Percentiles rank a stretch among this genome's conserved stretches.
phyloP scores from a whole-genome alignment of 345 rosid genomes.

The Euphorbia peplus region DNA sequence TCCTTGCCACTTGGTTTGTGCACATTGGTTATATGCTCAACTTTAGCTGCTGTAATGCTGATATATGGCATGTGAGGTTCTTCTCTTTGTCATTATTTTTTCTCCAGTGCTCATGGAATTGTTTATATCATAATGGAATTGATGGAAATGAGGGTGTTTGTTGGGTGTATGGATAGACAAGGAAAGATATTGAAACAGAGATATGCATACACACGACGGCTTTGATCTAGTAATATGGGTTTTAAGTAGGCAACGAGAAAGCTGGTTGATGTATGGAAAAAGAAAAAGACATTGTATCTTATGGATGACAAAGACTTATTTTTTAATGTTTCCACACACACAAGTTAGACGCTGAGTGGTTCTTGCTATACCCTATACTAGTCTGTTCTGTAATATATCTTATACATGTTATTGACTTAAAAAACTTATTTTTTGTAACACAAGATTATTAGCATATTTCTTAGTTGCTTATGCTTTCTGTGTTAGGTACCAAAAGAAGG shows the following conservation, averaged over 20 bases:
- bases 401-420: not conserved
- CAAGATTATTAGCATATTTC: constrained; percentile 13
- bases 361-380: too few species aligned
- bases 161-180: constrained; percentile 1
- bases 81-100: constrained; percentile 9
- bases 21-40: constrained; percentile 70
- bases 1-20: constrained; percentile 83
- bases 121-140: constrained; percentile 2
- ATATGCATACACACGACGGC: constrained; percentile 2
- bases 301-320: not conserved
- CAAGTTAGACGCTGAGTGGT: constrained; percentile 8
- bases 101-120: constrained; percentile 6
- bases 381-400: not conserved
- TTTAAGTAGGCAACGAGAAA: not conserved
- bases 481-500: constrained; percentile 93
- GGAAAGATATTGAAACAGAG: not conserved
- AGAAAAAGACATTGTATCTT: not conserved
- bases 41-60: constrained; percentile 71
- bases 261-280: constrained; percentile 3
- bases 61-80: constrained; percentile 75
- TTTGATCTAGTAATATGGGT: constrained; percentile 10
- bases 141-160: not conserved
- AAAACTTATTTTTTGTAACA: constrained; percentile 5
- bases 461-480: constrained; percentile 11
- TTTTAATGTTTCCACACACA: not conserved